Evolutionary conservation across 2,329 filamentous ascomycete species (phyloP).

Genomic region (Diaporthe australafricana): DNA sequence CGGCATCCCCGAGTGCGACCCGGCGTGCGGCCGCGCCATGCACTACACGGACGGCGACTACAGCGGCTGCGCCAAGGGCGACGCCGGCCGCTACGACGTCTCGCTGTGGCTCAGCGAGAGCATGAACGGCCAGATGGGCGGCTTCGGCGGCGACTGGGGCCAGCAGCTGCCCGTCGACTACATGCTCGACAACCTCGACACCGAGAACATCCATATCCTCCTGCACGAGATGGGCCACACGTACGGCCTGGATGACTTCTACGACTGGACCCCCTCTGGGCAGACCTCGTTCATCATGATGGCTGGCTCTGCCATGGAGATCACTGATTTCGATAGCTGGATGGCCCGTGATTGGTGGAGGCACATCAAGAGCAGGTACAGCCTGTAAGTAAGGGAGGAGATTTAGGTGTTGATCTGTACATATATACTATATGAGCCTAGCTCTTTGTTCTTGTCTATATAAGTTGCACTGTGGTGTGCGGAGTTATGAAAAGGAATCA

Average conservation of each 20-base stretch:
- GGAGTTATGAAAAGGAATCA: background rate
- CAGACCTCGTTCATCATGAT: constrained; percentile 14
- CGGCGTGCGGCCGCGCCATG: background rate
- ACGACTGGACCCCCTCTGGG: constrained; percentile 4
- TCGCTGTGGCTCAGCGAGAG: constrained; percentile 12
- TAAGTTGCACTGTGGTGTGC: background rate
- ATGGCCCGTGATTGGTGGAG: constrained; percentile 20
- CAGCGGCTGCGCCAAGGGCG: constrained; percentile 11
- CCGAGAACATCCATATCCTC: constrained; percentile 21
- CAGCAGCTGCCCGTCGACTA: constrained; percentile 21
- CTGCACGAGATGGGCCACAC: constrained; percentile 20
- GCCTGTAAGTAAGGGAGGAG: background rate
- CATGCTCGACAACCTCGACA: constrained; percentile 18
- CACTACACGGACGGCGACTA: constrained; percentile 11
- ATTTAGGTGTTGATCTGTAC: background rate
- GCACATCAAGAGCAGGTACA: constrained; percentile 25
- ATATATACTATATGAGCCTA: background rate
- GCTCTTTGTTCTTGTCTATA: constrained; percentile 9
- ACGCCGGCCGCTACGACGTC: constrained; percentile 4
- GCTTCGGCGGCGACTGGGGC: constrained; percentile 20
- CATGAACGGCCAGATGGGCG: constrained; percentile 24
- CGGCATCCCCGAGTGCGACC: constrained; percentile 21
- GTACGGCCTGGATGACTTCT: constrained; percentile 6
- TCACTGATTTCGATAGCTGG: background rate
- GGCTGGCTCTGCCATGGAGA: background rate